Base-by-base conservation (phyloP, 805 yeast species). In the Hanseniaspora lindneri region DNA sequence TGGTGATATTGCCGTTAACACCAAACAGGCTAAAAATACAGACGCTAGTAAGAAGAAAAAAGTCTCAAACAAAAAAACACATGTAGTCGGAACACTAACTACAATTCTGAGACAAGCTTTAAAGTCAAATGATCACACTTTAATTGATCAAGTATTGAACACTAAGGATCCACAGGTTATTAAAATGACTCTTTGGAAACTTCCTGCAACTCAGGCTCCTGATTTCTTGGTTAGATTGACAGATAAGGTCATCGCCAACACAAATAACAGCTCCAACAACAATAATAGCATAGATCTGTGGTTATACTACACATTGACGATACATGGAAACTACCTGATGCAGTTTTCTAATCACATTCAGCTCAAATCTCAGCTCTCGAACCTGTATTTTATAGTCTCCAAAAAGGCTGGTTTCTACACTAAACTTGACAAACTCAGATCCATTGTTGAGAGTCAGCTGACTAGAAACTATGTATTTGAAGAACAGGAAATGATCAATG, bases 61-160 rank as follows among this genome's bases (percentile, higher is more conserved):
- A 28, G 55, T 58, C 39, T 63, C 65, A 52, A 64, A 65, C 39
- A 67, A 67, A 51, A 73, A 74, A 53, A 72, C 71, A 49, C 75
- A 78, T 19, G 73, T 77, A 8, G 76, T 83, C 4, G 94, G 92
- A 44, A 77, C 95, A 1, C 74, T 88, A 52, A 77, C 95, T 1
- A 79, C 83, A 1, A 76, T 92, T n/a, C 70, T 92, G 39, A 71
- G 88, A 13, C 98, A 92, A 66, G 89, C 98, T 0, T 71, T 92
- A 53, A 79, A 77, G 57, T 79, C 94, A 19, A 84, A 83, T 58
- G 99, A 92, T 61, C 87, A 80, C 57, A 68, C 92, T 9, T 69
- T 92, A 50, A 70, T 92, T 53, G 97, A 92, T 62, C 77, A 85
- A 2, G 95, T 94, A 11, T 70, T 92, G 54, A 60, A 66, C 52